These are phyloP conservation scores for Suillus plorans DNA, from an alignment of 768 basidiomycete species.

Conservation along the genomic window DNA sequence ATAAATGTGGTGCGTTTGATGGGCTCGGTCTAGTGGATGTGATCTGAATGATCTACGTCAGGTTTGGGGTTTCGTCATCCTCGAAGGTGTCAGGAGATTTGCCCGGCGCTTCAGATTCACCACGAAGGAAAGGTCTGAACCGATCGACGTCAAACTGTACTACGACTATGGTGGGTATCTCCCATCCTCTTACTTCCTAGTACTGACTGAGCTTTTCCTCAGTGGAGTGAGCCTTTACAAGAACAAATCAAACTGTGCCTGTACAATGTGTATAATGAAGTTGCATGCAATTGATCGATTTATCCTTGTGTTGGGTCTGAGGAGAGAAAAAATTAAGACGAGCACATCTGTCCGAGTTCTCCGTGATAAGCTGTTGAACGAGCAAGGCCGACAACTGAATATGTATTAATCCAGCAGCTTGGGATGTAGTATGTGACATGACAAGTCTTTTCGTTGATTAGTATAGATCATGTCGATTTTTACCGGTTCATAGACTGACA, in stretches of 20 bases:
- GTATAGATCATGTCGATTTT: no score
- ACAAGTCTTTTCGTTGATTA: background rate
- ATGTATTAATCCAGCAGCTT: background rate
- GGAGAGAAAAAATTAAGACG: background rate
- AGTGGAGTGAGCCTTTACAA: background rate
- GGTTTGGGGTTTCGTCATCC: slow-evolving; percentile 58
- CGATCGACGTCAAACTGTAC: slow-evolving; percentile 2
- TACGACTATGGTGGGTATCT: background rate
- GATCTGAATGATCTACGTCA: slow-evolving; percentile 9
- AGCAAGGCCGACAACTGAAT: background rate
- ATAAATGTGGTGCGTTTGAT: slow-evolving; percentile 48
- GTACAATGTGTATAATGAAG: background rate
- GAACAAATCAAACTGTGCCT: background rate
- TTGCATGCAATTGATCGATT: background rate
- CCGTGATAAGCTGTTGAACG: background rate
- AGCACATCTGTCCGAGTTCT: background rate
- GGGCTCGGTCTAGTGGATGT: background rate
- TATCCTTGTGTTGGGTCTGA: background rate
- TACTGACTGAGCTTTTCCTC: background rate
- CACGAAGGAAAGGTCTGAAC: slow-evolving; percentile 15
- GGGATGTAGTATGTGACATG: background rate
- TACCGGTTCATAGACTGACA: no score
- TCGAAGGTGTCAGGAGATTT: slow-evolving; percentile 54
- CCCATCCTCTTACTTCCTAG: background rate
- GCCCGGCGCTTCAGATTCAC: slow-evolving; percentile 57